phyloP scores from a whole-genome alignment of 768 basidiomycete species.

The Amanita molliuscula region DNA sequence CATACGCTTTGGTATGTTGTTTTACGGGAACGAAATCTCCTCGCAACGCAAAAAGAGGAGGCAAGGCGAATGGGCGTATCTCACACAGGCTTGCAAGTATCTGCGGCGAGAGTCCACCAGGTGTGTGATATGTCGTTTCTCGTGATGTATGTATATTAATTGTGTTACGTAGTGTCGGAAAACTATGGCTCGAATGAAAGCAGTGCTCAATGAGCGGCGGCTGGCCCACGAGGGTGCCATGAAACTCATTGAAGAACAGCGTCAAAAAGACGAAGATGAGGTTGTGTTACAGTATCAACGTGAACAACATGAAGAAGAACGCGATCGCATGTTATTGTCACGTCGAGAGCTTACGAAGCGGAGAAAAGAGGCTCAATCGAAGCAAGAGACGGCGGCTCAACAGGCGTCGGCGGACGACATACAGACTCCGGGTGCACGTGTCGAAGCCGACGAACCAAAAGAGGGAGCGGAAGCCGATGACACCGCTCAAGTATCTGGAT shows the following conservation, averaged over 20 bases:
- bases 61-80: constrained; percentile 47
- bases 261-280: constrained; percentile 18
- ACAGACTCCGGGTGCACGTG: neutral
- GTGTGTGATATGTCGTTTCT: constrained; percentile 21
- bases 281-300: constrained; percentile 18
- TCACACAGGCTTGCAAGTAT: constrained; percentile 19
- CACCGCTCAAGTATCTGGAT: neutral
- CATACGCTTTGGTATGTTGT: constrained; percentile 94
- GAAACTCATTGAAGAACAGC: constrained; percentile 26
- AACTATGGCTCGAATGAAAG: constrained; percentile 95
- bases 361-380: constrained; percentile 8
- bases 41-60: constrained; percentile 83
- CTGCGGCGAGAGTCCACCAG: constrained; percentile 28
- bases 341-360: constrained; percentile 9
- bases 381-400: neutral
- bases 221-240: constrained; percentile 71
- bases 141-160: constrained; percentile 1
- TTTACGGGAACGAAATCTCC: constrained; percentile 78
- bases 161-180: constrained; percentile 59
- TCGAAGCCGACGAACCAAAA: neutral
- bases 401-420: neutral
- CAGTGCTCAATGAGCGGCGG: constrained; percentile 82
- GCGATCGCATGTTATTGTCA: constrained; percentile 8
- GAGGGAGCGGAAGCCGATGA: neutral
- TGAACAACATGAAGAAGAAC: constrained; percentile 14